Evolutionary conservation across 768 basidiomycete species (phyloP).

Genomic region (Termitomyces sp.): DNA sequence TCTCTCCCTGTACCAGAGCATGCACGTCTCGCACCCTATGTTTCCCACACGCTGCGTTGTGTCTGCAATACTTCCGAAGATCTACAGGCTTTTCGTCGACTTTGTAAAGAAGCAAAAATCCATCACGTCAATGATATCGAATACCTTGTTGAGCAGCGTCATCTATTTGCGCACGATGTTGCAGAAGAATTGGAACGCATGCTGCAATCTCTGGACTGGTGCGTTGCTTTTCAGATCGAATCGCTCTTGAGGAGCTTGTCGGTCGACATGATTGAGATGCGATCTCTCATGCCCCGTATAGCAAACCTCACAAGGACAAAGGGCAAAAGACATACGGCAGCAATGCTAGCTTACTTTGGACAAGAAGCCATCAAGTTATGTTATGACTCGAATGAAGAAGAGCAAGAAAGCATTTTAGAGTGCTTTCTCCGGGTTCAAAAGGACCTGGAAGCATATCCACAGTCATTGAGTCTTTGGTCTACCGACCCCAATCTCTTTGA

Average conservation of each 20-base stretch:
- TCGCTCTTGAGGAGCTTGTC: constrained; percentile 31
- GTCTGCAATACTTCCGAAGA: constrained; percentile 33
- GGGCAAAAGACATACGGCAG: constrained; percentile 30
- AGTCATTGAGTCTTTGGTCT: constrained; percentile 9
- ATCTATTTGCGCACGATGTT: constrained; percentile 36
- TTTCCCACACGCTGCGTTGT: constrained; percentile 48
- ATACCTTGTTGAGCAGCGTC: constrained; percentile 34
- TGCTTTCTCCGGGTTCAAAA: constrained; percentile 24
- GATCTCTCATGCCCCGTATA: constrained; percentile 34
- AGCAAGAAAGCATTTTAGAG: constrained; percentile 19
- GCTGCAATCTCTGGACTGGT: constrained; percentile 36
- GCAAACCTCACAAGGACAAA: constrained; percentile 20
- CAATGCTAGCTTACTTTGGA: constrained; percentile 37
- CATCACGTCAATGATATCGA: constrained; percentile 28
- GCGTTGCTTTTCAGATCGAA: constrained; percentile 59
- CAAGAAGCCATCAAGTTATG: constrained; percentile 20
- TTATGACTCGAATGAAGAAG: constrained; percentile 14
- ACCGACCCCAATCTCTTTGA: constrained; percentile 33
- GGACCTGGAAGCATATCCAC: constrained; percentile 20
- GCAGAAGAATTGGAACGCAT: constrained; percentile 27
- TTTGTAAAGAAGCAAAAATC: constrained; percentile 35
- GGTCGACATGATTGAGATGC: constrained; percentile 49
- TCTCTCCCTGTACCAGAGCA: constrained; percentile 37
- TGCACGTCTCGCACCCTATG: constrained; percentile 41
- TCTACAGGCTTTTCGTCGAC: constrained; percentile 30